Conservation (phyloP, 495 filamentous ascomycete species). For the Sordaria brevicollis region DNA sequence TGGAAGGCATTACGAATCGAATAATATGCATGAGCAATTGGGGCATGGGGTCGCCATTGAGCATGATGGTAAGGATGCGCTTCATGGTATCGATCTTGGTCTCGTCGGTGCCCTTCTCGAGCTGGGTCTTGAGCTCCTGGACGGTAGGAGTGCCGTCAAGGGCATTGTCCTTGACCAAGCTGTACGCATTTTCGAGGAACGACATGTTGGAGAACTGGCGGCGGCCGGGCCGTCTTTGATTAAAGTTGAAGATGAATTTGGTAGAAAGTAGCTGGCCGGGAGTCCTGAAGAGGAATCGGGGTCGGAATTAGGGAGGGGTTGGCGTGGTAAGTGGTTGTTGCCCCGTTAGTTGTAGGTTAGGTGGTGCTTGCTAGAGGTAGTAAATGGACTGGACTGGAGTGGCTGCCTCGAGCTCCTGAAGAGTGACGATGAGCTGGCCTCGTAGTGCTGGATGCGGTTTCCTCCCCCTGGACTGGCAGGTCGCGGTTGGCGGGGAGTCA, state of each 20-base stretch:
- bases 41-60: conserved; percentile 95
- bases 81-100: conserved; percentile 98
- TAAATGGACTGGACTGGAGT: background rate
- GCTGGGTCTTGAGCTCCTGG: conserved; percentile 82
- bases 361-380: too few relatives aligned
- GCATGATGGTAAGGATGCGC: conserved; percentile 90
- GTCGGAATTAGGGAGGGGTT: conserved; percentile 8
- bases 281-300: background rate
- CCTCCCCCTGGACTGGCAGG: conserved; percentile 1
- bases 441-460: background rate
- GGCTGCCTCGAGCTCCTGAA: background rate
- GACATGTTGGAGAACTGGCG: conserved; percentile 60
- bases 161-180: conserved; percentile 90
- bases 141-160: conserved; percentile 74
- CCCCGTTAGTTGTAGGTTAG: conserved; percentile 2
- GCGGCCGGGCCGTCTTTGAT: conserved; percentile 1
- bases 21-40: conserved; percentile 98
- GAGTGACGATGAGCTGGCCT: background rate
- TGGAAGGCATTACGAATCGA: conserved; percentile 97
- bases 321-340: background rate
- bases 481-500: conserved; percentile 1
- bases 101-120: conserved; percentile 97
- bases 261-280: background rate
- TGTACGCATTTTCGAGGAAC: conserved; percentile 90
- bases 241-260: background rate